These are phyloP conservation scores for Corinectria fuckeliana DNA, from an alignment of 2,329 filamentous ascomycete species.

Conservation along the genomic window DNA sequence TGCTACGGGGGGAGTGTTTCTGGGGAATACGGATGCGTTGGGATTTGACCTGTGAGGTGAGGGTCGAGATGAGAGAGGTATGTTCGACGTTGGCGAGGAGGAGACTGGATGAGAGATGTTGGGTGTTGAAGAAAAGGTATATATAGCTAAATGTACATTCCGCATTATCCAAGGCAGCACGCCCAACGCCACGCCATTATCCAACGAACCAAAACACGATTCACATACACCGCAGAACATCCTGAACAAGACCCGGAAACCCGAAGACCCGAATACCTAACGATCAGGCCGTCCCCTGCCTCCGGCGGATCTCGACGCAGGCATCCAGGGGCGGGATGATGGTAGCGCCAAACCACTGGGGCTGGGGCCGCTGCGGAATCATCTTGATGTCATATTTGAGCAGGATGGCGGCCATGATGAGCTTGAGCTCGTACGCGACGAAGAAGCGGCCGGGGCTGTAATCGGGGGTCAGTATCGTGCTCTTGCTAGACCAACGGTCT, in stretches of 20 bases:
- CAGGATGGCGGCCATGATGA: conserved; percentile 57
- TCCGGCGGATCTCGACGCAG: conserved; percentile 37
- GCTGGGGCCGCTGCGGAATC: conserved; percentile 47
- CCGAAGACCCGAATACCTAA: no score
- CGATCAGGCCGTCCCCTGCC: neutral
- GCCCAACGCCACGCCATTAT: neutral
- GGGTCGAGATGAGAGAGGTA: neutral
- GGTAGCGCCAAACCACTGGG: conserved; percentile 53
- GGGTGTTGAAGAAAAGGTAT: no score
- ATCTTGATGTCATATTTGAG: conserved; percentile 60
- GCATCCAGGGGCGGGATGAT: conserved; percentile 41
- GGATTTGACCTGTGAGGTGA: conserved; percentile 37
- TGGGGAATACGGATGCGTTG: conserved; percentile 50
- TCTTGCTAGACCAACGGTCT: fast-evolving
- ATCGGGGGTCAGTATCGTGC: neutral
- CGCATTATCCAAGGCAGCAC: neutral
- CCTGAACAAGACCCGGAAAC: no score
- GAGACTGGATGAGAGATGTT: neutral
- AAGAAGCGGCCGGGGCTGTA: conserved; percentile 61
- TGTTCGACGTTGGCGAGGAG: neutral
- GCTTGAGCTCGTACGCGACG: conserved; percentile 61
- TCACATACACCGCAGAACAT: neutral
- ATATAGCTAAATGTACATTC: neutral
- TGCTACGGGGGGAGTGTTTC: conserved; percentile 53
- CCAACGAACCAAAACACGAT: neutral